Evolutionary conservation across 495 filamentous ascomycete species (phyloP).

Genomic region (Aspergillus nanangensis): DNA sequence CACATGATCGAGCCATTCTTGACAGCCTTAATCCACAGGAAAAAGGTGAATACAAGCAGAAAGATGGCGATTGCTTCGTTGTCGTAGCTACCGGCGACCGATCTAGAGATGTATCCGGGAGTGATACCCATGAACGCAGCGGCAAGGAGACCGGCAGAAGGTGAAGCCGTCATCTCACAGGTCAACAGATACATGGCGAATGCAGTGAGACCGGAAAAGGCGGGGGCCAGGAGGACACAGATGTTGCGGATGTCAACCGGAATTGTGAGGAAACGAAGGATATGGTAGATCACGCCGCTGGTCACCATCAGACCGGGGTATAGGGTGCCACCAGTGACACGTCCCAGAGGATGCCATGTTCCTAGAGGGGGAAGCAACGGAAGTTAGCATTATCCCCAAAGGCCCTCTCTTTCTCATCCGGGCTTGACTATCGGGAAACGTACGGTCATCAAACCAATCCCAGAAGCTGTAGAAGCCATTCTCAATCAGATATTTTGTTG

Average conservation of each 20-base stretch:
- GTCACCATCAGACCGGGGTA: conserved; percentile 99
- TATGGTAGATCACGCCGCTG: conserved; percentile 92
- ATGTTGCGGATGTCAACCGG: conserved; percentile 99
- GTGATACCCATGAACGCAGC: conserved; percentile 97
- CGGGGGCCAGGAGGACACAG: conserved; percentile 94
- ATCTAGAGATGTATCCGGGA: conserved; percentile 95
- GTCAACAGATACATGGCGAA: conserved; percentile 94
- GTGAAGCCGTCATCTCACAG: conserved; percentile 88
- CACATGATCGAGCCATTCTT: conserved; percentile 95
- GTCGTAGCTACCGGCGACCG: conserved; percentile 97
- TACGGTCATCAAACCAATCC: conserved; percentile 99
- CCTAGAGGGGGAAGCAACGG: too few relatives aligned
- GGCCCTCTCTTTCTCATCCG: too few relatives aligned
- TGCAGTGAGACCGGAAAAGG: conserved; percentile 92
- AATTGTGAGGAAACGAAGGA: conserved; percentile 84
- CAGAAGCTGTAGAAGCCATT: conserved; percentile 99
- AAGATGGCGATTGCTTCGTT: conserved; percentile 99
- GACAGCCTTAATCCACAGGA: conserved; percentile 96
- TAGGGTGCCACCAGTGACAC: conserved; percentile 96
- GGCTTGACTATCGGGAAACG: too few relatives aligned
- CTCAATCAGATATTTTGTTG: conserved; percentile 93
- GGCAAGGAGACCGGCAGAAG: conserved; percentile 90
- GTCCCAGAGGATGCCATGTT: conserved; percentile 99
- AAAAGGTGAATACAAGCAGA: conserved; percentile 97
- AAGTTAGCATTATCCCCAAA: too few relatives aligned